These are phyloP conservation scores for Ustilago lituana DNA, from an alignment of 1,284 basidiomycete species.

Conservation along the genomic window DNA sequence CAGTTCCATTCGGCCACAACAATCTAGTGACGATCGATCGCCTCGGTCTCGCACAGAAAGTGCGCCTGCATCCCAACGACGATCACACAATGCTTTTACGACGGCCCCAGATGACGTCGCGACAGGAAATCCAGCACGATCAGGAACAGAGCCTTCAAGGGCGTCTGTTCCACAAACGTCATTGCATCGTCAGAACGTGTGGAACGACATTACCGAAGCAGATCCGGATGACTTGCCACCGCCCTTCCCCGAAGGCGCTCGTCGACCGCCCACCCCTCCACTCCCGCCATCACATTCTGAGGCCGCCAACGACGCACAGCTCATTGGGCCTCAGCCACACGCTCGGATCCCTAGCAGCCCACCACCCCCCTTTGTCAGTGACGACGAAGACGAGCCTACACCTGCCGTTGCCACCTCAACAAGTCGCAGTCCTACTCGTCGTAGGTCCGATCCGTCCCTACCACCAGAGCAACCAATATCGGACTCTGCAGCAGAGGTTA, in stretches of 20 bases:
- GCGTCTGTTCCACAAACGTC: no score
- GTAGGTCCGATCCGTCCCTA: background rate
- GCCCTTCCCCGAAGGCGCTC: slow-evolving; percentile 46
- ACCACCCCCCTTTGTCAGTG: slow-evolving; percentile 55
- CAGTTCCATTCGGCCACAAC: background rate
- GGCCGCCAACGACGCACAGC: slow-evolving; percentile 25
- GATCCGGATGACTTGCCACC: slow-evolving; percentile 53
- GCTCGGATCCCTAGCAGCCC: slow-evolving; percentile 48
- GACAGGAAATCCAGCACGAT: background rate
- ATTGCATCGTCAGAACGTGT: slow-evolving; percentile 47
- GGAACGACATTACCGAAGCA: slow-evolving; percentile 49
- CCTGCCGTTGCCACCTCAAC: no score
- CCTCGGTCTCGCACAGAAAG: slow-evolving; percentile 35
- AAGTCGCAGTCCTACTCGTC: background rate
- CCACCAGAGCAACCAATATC: background rate
- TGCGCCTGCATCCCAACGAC: slow-evolving; percentile 22
- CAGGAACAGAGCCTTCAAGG: no score
- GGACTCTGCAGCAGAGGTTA: background rate
- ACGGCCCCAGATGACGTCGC: background rate
- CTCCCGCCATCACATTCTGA: slow-evolving; percentile 32
- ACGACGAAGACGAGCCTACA: slow-evolving; percentile 31
- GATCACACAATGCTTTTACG: slow-evolving; percentile 25
- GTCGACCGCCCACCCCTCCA: slow-evolving; percentile 41
- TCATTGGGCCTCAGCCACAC: slow-evolving; percentile 42
- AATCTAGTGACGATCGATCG: background rate